Evolutionary conservation across 306 rosid genomes (phyloP).

Genomic region (apple (Malus domestica)): ASM211411v1 NC_041803.1:3323501-3324000

Average conservation of each 20-base stretch:
- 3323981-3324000: not conserved
- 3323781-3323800: not conserved
- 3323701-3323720: accelerated
- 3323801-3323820: not conserved
- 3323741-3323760: too few relatives aligned
- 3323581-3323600: not conserved
- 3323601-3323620: too few relatives aligned
- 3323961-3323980: not conserved
- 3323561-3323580: not conserved
- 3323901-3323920: not conserved
- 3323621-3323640: too few relatives aligned
- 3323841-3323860: too few relatives aligned
- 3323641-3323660: too few relatives aligned
- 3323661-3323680: accelerated
- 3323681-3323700: too few relatives aligned
- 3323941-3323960: not conserved
- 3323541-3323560: not conserved
- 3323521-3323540: too few relatives aligned
- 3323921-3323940: not conserved
- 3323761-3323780: accelerated
- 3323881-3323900: not conserved
- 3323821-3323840: not conserved
- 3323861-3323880: not conserved
- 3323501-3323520: too few relatives aligned
- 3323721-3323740: accelerated